Conservation (phyloP, 768 basidiomycete genomes). For the Suillus lakei region DNA sequence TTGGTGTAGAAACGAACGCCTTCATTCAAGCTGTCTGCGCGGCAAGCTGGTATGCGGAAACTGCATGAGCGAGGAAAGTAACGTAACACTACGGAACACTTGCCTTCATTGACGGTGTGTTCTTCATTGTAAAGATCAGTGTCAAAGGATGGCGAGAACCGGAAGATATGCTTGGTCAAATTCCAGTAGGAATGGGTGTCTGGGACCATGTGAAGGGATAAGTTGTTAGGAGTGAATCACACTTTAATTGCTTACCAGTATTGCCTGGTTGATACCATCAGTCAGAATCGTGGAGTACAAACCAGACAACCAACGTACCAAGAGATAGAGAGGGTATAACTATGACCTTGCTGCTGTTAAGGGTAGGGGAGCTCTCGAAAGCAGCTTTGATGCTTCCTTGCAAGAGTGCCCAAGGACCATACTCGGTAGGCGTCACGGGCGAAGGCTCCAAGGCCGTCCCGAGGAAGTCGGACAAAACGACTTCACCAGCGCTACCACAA, state of each 20-base stretch:
- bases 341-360: slow-evolving; percentile 18
- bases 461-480: slow-evolving; percentile 55
- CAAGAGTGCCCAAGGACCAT: slow-evolving; percentile 25
- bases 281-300: background rate
- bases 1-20: slow-evolving; percentile 69
- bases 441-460: slow-evolving; percentile 63
- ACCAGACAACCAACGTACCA: slow-evolving; percentile 11
- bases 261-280: slow-evolving; percentile 14
- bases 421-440: slow-evolving; percentile 50
- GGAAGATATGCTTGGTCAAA: slow-evolving; percentile 53
- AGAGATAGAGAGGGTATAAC: slow-evolving; percentile 18
- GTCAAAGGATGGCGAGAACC: slow-evolving; percentile 46
- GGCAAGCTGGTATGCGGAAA: slow-evolving; percentile 41
- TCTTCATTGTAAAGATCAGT: slow-evolving; percentile 19
- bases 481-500: slow-evolving; percentile 44
- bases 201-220: slow-evolving; percentile 1
- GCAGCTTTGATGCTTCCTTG: slow-evolving; percentile 36
- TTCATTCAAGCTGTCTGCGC: slow-evolving; percentile 58
- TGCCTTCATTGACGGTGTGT: slow-evolving; percentile 27
- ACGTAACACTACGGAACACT: background rate
- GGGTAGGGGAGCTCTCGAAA: slow-evolving; percentile 29
- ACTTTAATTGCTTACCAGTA: slow-evolving; percentile 21
- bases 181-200: slow-evolving; percentile 26
- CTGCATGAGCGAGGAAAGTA: slow-evolving; percentile 14
- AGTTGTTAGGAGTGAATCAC: background rate